phyloP scores from a whole-genome alignment of 768 basidiomycete genomes.

The Dioszegia hungarica region DNA sequence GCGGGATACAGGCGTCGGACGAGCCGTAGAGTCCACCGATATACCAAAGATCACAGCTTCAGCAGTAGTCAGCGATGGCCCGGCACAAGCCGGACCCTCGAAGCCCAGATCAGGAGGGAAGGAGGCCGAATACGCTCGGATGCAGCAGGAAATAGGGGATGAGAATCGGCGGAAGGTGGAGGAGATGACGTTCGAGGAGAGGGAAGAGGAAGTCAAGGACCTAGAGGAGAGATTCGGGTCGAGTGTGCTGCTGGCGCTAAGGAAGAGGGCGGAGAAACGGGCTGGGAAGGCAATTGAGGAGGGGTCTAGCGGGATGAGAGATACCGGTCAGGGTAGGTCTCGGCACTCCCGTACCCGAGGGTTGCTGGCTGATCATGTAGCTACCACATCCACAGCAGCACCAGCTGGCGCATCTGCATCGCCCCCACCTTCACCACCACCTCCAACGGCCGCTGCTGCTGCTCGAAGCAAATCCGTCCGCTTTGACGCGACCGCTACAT shows the following conservation, averaged over 20 bases:
- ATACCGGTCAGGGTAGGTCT: too few species aligned
- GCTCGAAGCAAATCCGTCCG: not conserved
- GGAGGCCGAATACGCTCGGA: slow-evolving; percentile 18
- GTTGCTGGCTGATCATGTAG: too few species aligned
- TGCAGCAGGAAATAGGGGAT: slow-evolving; percentile 21
- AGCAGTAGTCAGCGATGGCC: too few species aligned
- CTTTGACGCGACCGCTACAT: not conserved
- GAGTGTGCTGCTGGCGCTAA: slow-evolving; percentile 17
- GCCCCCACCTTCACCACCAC: too few species aligned
- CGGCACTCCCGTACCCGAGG: too few species aligned
- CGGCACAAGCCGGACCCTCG: not conserved
- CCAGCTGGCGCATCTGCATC: too few species aligned
- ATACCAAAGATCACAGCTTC: not conserved
- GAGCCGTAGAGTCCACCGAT: not conserved
- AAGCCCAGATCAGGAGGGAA: slow-evolving; percentile 10
- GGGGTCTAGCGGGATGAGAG: not conserved
- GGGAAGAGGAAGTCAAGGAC: slow-evolving; percentile 21
- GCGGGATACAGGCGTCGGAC: not conserved
- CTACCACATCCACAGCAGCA: too few species aligned
- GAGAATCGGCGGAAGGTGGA: slow-evolving; percentile 18
- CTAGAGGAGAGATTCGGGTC: slow-evolving; percentile 31
- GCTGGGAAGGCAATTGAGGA: not conserved
- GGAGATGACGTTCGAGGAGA: slow-evolving; percentile 18
- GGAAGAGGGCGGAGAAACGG: slow-evolving; percentile 18
- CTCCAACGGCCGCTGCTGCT: too few species aligned